Evolutionary conservation across 345 rosid species (phyloP).

Genomic region (Anastatica hierochuntica): DNA sequence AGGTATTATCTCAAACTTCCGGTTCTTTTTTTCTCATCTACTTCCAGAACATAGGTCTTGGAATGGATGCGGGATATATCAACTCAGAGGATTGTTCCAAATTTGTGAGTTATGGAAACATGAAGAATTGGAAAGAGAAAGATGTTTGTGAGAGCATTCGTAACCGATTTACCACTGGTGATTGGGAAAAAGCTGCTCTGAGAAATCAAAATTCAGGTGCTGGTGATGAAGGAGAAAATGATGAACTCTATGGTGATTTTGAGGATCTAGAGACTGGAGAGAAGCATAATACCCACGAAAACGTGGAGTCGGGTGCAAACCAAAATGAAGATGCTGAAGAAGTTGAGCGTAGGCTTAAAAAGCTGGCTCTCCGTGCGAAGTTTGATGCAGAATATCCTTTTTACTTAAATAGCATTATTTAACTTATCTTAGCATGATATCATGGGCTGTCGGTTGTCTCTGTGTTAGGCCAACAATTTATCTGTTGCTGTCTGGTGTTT

Average conservation of each 20-base stretch:
- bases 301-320: constrained; percentile 25
- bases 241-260: constrained; percentile 60
- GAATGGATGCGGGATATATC: constrained; percentile 30
- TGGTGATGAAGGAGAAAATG: constrained; percentile 34
- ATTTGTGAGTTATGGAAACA: constrained; percentile 33
- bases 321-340: constrained; percentile 40
- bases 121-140: constrained; percentile 61
- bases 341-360: constrained; percentile 56
- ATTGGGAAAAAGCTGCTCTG: constrained; percentile 68
- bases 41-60: constrained; percentile 46
- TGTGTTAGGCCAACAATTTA: too few species aligned
- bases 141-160: constrained; percentile 60
- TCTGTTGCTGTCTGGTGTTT: too few species aligned
- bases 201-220: constrained; percentile 38
- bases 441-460: background rate
- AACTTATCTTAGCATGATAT: background rate
- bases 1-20: background rate
- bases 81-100: constrained; percentile 72
- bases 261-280: constrained; percentile 88
- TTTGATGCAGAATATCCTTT: constrained; percentile 92
- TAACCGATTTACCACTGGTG: constrained; percentile 84
- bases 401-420: constrained; percentile 12
- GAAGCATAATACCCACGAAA: constrained; percentile 30
- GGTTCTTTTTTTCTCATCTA: background rate
- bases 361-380: constrained; percentile 69